A percentile compares a stretch with the other conserved stretches of the same genome.
Conservation (phyloP, 129 eudicot genomes). For the Smallanthus sonchifolius region DNA sequence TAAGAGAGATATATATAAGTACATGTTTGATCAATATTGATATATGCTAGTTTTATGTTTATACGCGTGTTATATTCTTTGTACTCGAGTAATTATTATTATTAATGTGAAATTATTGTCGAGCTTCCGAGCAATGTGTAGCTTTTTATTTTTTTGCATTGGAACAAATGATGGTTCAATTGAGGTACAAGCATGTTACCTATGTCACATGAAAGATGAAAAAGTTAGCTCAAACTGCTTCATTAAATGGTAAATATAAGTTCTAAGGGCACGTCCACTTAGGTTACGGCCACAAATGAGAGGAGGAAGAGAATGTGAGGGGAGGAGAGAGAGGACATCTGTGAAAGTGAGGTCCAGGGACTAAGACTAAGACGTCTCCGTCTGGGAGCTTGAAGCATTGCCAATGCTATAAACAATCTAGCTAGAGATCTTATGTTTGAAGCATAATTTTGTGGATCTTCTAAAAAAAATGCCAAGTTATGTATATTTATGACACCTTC, state of each 20-base stretch:
- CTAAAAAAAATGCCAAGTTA: too few species aligned
- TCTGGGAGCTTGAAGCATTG: too few species aligned
- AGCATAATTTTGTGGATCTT: too few species aligned
- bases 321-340: too few species aligned
- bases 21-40: constrained; percentile 9
- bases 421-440: too few species aligned
- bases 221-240: neutral
- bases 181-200: neutral
- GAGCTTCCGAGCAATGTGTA: neutral
- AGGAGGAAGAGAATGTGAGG: too few species aligned
- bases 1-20: neutral
- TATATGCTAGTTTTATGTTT: constrained; percentile 8
- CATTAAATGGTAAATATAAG: neutral
- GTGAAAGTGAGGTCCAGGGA: too few species aligned
- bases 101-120: neutral
- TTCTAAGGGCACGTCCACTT: too few species aligned
- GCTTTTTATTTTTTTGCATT: neutral
- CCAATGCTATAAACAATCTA: too few species aligned
- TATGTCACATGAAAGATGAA: neutral
- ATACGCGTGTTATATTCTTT: constrained; percentile 23
- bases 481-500: too few species aligned
- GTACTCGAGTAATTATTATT: constrained; percentile 3
- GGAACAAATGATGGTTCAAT: neutral
- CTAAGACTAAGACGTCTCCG: too few species aligned
- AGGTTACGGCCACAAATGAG: too few species aligned